Base-by-base conservation (phyloP, 2,329 filamentous ascomycete genomes). In the Ceratocystis cacaofunesta region DNA sequence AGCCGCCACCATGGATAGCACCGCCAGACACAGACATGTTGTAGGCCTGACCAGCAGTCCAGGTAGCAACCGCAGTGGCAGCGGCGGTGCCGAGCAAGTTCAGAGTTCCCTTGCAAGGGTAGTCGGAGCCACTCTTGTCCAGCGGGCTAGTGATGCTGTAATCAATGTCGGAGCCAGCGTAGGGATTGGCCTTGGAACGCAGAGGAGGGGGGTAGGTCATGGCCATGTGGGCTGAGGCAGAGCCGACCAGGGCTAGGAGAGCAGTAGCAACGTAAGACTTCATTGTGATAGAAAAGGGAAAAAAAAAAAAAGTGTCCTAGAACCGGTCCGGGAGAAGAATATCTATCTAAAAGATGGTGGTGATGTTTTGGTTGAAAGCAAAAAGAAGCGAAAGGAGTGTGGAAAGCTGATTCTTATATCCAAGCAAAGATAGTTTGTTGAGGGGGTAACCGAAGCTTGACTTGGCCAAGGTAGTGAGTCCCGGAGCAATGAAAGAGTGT, bases 111-210 rank as follows among this genome's bases (percentile, higher is more conserved):
- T 91, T 91, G 82, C 89, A 94, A 4, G 89, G 86, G 73, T 84
- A 94, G 75, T 91, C 81, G 67, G 79, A 78, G 30, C 86, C 86
- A 67, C 79, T 77, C 22, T 78, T 71, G 1, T 75, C 72, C 61
- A 94, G 79, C 2, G 89, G 89, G 17, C 80, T 79, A 44, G 85
- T 89, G 77, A 90, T 89, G 70, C 81, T 82, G 77, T 87, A 90
- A 76, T 92, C 87, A 72, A 83, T 79, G 65, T 80, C 74, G 65
- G 75, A 75, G 55, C 71, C 71, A 68, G 77, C 73, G 70, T 78
- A 74, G 61, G 78, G 75, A 75, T 83, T 83, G 73, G 73, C 74
- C 74, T 80, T 81, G 71, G 79, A 82, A 65, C 75, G 75, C 70
- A 85, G 75, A 5, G 82, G 82, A 15, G 79, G 69, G 8, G 82